Percentiles rank a stretch among this genome's conserved stretches.
These are phyloP conservation scores for cucumber (Cucumis sativus) DNA, from an alignment of 306 rosid genomes.

Conservation along the genomic window DNA sequence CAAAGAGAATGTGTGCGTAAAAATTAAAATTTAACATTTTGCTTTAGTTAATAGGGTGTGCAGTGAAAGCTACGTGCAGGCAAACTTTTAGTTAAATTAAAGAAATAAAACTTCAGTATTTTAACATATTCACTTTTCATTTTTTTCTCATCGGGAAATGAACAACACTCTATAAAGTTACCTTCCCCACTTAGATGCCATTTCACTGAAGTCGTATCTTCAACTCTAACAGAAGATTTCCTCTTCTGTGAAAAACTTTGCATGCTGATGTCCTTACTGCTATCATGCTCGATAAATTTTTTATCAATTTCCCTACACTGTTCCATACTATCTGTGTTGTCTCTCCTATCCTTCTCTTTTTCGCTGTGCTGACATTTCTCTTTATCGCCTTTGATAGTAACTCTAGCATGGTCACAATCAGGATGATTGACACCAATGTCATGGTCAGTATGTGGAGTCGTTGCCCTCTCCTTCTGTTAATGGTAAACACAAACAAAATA, in stretches of 20 bases:
- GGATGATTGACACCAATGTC: slow-evolving; percentile 65
- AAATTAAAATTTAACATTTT: background rate
- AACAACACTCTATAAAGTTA: background rate
- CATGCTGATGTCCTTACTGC: slow-evolving; percentile 37
- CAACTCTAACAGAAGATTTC: slow-evolving; percentile 57
- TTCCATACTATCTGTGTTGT: slow-evolving; percentile 53
- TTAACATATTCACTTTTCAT: background rate
- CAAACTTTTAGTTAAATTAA: background rate
- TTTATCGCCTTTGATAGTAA: slow-evolving; percentile 45
- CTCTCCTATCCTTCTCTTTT: slow-evolving; percentile 21
- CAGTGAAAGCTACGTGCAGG: background rate
- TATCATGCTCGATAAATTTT: slow-evolving; percentile 60
- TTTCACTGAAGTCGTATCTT: slow-evolving; percentile 17
- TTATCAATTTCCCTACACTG: slow-evolving; percentile 51
- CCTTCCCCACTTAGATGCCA: slow-evolving; percentile 3
- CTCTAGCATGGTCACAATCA: slow-evolving; percentile 66
- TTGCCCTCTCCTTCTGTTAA: slow-evolving; percentile 62
- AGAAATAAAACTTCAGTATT: background rate
- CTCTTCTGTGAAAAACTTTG: slow-evolving; percentile 56
- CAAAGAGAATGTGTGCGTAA: background rate
- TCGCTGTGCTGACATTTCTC: slow-evolving; percentile 53
- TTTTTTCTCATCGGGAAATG: background rate
- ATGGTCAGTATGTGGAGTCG: slow-evolving; percentile 39
- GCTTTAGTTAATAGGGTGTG: background rate
- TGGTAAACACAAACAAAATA: slow-evolving; percentile 29